Conservation (phyloP, 2,329 filamentous ascomycete species). For the Pyrenophora teres region DNA sequence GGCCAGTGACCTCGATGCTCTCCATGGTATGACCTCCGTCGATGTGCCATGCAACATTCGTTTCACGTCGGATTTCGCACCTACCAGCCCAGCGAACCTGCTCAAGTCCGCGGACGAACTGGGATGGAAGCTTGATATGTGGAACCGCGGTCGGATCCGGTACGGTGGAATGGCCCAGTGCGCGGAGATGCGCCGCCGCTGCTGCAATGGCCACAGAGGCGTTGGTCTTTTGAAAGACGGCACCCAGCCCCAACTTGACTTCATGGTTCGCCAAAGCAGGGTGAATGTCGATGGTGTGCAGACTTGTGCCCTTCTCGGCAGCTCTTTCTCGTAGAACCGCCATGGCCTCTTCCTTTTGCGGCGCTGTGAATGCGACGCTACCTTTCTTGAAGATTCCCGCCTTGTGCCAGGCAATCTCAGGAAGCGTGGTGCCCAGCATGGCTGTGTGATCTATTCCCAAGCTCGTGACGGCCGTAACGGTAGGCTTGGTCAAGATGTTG, state of each 20-base stretch:
- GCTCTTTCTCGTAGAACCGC: constrained; percentile 62
- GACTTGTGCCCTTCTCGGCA: constrained; percentile 51
- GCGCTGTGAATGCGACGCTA: constrained; percentile 66
- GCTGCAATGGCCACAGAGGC: constrained; percentile 65
- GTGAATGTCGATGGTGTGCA: constrained; percentile 57
- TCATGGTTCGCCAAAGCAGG: constrained; percentile 51
- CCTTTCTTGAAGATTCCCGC: constrained; percentile 79
- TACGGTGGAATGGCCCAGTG: constrained; percentile 49
- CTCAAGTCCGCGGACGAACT: constrained; percentile 69
- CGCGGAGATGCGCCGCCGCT: constrained; percentile 62
- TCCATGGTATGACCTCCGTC: constrained; percentile 89
- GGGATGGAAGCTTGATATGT: constrained; percentile 58
- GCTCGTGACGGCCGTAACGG: constrained; percentile 74
- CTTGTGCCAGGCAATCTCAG: constrained; percentile 91
- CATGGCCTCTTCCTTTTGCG: constrained; percentile 60
- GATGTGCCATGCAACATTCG: constrained; percentile 72
- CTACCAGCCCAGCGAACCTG: constrained; percentile 73
- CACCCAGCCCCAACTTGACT: constrained; percentile 63
- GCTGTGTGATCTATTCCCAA: constrained; percentile 84
- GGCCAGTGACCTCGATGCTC: constrained; percentile 74
- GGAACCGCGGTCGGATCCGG: constrained; percentile 39
- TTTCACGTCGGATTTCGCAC: constrained; percentile 68
- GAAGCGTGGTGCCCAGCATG: constrained; percentile 78
- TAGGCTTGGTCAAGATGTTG: constrained; percentile 76
- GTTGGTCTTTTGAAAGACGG: constrained; percentile 67